phyloP scores from a whole-genome alignment of 352 stramenopile genomes.

The Hyaloperonospora arabidopsidis region DNA sequence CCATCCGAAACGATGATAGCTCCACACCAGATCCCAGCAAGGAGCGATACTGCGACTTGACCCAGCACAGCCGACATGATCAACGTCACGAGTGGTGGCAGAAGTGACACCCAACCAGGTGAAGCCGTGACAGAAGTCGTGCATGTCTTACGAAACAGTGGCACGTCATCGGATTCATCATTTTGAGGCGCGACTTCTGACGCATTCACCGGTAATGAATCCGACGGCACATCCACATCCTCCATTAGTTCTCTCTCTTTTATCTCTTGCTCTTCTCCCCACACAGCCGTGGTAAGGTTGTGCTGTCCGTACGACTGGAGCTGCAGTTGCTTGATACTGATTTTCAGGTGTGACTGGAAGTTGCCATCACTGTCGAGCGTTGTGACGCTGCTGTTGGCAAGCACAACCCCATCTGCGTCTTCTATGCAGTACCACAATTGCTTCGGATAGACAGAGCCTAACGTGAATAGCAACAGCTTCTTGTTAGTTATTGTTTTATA shows the following conservation, averaged over 20 bases:
- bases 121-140: constrained; percentile 48
- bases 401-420: constrained; percentile 35
- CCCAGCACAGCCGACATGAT: constrained; percentile 60
- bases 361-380: constrained; percentile 65
- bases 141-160: constrained; percentile 29
- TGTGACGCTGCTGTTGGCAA: constrained; percentile 55
- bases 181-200: constrained; percentile 27
- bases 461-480: background rate
- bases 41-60: constrained; percentile 75
- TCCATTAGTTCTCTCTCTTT: background rate
- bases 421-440: constrained; percentile 49
- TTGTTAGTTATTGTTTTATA: background rate
- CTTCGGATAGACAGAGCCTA: constrained; percentile 63
- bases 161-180: constrained; percentile 16
- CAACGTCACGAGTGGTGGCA: constrained; percentile 72
- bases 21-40: constrained; percentile 83
- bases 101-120: constrained; percentile 62
- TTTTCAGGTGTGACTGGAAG: constrained; percentile 42
- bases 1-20: constrained; percentile 75
- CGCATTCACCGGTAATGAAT: constrained; percentile 9
- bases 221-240: background rate
- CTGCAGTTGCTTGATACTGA: constrained; percentile 37
- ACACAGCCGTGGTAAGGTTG: constrained; percentile 48
- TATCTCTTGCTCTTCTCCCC: constrained; percentile 15
- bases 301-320: constrained; percentile 38